Conservation (phyloP, 2,329 filamentous ascomycete genomes). For the Colletotrichum eremochloae region DNA sequence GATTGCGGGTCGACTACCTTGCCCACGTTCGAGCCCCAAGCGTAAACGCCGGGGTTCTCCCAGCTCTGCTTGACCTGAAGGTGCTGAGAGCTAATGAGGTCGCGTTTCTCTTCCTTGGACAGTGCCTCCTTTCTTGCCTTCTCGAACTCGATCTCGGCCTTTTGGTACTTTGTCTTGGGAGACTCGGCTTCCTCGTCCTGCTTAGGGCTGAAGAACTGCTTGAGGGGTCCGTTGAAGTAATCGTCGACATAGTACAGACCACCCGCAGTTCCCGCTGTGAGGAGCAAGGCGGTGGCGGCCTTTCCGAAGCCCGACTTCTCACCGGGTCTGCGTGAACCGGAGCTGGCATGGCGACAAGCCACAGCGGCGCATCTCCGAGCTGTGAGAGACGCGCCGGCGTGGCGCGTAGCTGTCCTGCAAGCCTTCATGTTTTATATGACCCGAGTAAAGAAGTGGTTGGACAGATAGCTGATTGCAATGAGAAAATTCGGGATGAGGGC, state of each 20-base stretch:
- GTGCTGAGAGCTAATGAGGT: conserved; percentile 86
- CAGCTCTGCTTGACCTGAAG: conserved; percentile 87
- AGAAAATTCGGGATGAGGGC: conserved; percentile 1
- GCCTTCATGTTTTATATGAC: conserved; percentile 31
- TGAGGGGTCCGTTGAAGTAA: conserved; percentile 37
- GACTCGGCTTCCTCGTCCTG: conserved; percentile 20
- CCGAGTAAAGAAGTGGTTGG: not conserved
- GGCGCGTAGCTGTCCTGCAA: conserved; percentile 27
- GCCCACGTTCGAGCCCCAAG: conserved; percentile 91
- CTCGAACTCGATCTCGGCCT: conserved; percentile 76
- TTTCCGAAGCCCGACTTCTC: conserved; percentile 19
- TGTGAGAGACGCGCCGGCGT: conserved; percentile 37
- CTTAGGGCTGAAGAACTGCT: conserved; percentile 23
- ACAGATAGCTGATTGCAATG: not conserved
- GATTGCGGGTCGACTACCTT: conserved; percentile 89
- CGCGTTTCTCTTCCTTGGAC: conserved; percentile 79
- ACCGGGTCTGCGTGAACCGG: conserved; percentile 13
- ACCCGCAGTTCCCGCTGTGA: conserved; percentile 50
- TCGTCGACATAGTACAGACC: conserved; percentile 54
- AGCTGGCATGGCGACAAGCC: conserved; percentile 35
- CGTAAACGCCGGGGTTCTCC: conserved; percentile 89
- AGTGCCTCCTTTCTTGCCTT: conserved; percentile 68
- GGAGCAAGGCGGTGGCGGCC: conserved; percentile 10
- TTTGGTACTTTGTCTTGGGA: conserved; percentile 45
- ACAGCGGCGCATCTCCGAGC: conserved; percentile 33